A percentile compares a stretch with the other conserved stretches of the same genome.
Conservation (phyloP, 495 filamentous ascomycete genomes). For the Penicillium verhagenii region DNA sequence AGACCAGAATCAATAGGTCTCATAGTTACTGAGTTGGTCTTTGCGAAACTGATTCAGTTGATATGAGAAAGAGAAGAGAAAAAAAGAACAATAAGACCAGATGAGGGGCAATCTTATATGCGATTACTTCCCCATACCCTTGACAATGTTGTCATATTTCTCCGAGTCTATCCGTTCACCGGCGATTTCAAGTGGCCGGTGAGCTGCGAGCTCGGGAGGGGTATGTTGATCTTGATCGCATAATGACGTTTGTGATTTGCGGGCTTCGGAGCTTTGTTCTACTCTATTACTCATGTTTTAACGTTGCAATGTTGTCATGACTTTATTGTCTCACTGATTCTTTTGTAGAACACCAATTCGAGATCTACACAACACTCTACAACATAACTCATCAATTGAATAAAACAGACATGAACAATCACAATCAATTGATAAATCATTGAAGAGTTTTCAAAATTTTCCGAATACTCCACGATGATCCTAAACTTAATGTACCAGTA, state of each 20-base stretch:
- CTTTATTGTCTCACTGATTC: too few species aligned
- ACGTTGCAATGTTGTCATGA: background rate
- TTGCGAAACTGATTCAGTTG: background rate
- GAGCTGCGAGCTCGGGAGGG: constrained; percentile 12
- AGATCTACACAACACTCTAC: background rate
- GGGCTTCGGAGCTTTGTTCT: background rate
- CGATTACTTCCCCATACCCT: too few species aligned
- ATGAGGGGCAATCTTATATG: constrained; percentile 24
- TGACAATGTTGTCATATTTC: constrained; percentile 5
- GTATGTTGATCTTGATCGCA: constrained; percentile 14
- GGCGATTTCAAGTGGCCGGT: constrained; percentile 14
- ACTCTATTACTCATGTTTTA: too few species aligned
- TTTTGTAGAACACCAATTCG: background rate
- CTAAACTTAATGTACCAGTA: background rate
- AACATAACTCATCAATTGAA: background rate
- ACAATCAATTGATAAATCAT: too few species aligned
- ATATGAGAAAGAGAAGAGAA: constrained; percentile 1
- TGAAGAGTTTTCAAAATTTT: too few species aligned
- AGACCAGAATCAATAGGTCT: background rate
- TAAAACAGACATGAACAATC: too few species aligned
- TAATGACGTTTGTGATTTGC: constrained; percentile 17
- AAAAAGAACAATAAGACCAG: background rate
- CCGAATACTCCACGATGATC: background rate
- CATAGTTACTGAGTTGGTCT: constrained; percentile 22
- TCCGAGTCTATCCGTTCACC: constrained; percentile 25